Base-by-base conservation (phyloP, 768 basidiomycete species). In the Tricholoma furcatifolium region DNA sequence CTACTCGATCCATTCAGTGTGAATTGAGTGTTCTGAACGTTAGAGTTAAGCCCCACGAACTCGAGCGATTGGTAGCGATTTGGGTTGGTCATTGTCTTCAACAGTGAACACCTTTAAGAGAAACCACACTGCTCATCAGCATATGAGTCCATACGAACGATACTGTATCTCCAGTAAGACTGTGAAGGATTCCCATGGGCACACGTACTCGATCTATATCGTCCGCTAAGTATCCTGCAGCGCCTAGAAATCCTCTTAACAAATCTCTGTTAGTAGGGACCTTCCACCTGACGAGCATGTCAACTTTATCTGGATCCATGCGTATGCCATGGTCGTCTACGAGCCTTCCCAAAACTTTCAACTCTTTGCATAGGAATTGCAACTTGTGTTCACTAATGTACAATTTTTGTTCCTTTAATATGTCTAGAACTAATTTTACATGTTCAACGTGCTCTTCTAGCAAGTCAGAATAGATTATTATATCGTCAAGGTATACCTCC, bases 131-230 rank as follows among this genome's bases (percentile, higher is more conserved):
- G n/a, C n/a, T n/a, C n/a, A n/a, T n/a, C n/a, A n/a, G n/a, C n/a
- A n/a, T n/a, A n/a, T n/a, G n/a, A n/a, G n/a, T 52, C 54, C 21
- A 43, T 17, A 17, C 43, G 46, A 10, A 42, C 34, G n/a, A 36
- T 14, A 43, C 17, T 3, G 32, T 51, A 18, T 53, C 45, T 15
- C 51, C 30, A 1, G 24, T 53, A 34, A 53, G 42, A 2, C 36
- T 24, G 18, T 41, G 44, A 6, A 53, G 30, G 4, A 53, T 40
- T 12, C 24, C 44, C 44, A 53, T 47, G 17, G 51, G 45, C 3
- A 53, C 35, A 6, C 35, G 23, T 2, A 53, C 51, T 3, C 38
- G 17, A 7, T 41, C 24, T 5, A 53, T 46, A 21, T 53, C 51
- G 34, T 12, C 42, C 8, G 39, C 39, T 3, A 51, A 43, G 42